Percentiles rank a stretch among this genome's conserved stretches.
phyloP scores from a whole-genome alignment of 2,329 filamentous ascomycete genomes.

The Microsporum ferrugineum region DNA sequence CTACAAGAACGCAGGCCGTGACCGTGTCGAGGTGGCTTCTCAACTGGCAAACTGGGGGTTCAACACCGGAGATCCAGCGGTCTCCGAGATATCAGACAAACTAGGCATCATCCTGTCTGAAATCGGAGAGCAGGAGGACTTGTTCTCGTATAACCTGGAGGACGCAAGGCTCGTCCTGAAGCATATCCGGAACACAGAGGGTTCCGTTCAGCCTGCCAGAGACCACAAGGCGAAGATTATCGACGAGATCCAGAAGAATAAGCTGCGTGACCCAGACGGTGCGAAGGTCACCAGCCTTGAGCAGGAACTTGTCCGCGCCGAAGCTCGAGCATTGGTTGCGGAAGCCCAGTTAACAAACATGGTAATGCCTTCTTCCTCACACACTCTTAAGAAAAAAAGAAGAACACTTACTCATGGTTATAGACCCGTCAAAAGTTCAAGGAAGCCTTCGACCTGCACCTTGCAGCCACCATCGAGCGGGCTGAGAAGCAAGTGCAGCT shows the following conservation, averaged over 20 bases:
- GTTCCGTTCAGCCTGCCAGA: conserved; percentile 83
- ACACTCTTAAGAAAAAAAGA: not conserved
- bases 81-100: conserved; percentile 91
- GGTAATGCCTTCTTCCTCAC: conserved; percentile 41
- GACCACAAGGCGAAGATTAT: conserved; percentile 78
- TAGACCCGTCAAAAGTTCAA: conserved; percentile 93
- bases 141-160: conserved; percentile 75
- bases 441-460: conserved; percentile 81
- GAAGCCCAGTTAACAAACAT: conserved; percentile 95
- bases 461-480: conserved; percentile 83
- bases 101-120: conserved; percentile 84
- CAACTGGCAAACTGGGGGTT: conserved; percentile 97
- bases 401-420: conserved; percentile 9
- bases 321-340: conserved; percentile 90
- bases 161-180: conserved; percentile 75
- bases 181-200: conserved; percentile 88
- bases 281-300: conserved; percentile 72
- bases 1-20: conserved; percentile 73
- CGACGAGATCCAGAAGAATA: conserved; percentile 85
- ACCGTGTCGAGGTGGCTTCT: conserved; percentile 71
- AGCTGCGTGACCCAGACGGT: conserved; percentile 82
- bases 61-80: conserved; percentile 70
- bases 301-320: conserved; percentile 90
- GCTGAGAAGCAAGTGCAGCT: conserved; percentile 95
- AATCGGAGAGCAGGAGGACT: conserved; percentile 86